A percentile compares a stretch with the other conserved stretches of the same genome.
Evolutionary conservation across 2,329 filamentous ascomycete species (phyloP).

Genomic region (Fusarium odoratissimum): DNA sequence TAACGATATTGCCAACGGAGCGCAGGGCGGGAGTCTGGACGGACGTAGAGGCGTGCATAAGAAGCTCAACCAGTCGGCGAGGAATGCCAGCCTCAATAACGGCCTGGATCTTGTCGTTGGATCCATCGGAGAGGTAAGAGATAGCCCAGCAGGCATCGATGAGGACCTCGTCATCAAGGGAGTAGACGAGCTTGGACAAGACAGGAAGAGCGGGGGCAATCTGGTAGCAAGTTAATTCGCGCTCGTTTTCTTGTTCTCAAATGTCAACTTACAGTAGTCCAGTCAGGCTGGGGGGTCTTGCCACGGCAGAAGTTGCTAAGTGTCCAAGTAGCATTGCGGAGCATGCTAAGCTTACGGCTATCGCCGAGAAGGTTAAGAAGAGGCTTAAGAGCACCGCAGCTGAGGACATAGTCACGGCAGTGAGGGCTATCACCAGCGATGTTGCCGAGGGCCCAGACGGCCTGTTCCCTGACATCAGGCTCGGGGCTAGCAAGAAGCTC

Average conservation of each 20-base stretch:
- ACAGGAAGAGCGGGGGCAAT: conserved; percentile 95
- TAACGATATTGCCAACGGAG: conserved; percentile 98
- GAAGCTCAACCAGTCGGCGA: conserved; percentile 92
- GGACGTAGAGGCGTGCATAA: conserved; percentile 98
- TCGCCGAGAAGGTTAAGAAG: conserved; percentile 91
- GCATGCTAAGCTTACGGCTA: conserved; percentile 99
- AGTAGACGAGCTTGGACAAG: conserved; percentile 97
- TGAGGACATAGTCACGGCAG: conserved; percentile 96
- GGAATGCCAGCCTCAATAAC: conserved; percentile 99
- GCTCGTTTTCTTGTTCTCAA: conserved; percentile 3
- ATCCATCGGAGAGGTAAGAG: conserved; percentile 96
- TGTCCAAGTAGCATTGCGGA: conserved; percentile 98
- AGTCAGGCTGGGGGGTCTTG: conserved; percentile 98
- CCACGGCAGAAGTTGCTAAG: conserved; percentile 99
- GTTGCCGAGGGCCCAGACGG: conserved; percentile 98
- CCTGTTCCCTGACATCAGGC: conserved; percentile 97
- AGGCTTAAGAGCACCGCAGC: conserved; percentile 89
- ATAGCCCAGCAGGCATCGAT: conserved; percentile 99
- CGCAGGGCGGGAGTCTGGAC: conserved; percentile 97
- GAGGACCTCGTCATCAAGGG: conserved; percentile 95
- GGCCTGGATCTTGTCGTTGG: conserved; percentile 99
- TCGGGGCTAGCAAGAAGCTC: conserved; percentile 95
- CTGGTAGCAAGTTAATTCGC: conserved; percentile 58
- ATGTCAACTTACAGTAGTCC: conserved; percentile 80
- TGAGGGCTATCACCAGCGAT: conserved; percentile 98